A percentile compares a stretch with the other conserved stretches of the same genome.
phyloP scores from a whole-genome alignment of 495 filamentous ascomycete species.

The Collariella sp. region DNA sequence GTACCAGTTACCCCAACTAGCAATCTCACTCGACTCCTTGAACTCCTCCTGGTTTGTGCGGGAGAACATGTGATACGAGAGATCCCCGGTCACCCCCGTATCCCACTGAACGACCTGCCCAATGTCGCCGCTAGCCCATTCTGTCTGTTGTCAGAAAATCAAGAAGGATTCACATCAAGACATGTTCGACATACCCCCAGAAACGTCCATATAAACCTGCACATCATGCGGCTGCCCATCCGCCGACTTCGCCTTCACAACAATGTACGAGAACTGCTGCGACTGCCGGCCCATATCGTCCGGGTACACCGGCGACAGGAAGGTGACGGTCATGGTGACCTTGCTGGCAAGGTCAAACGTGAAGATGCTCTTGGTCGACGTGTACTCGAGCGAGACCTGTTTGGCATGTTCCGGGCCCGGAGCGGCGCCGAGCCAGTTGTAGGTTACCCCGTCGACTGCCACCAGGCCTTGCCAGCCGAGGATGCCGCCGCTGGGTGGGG shows the following conservation, averaged over 20 bases:
- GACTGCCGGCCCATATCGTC: conserved; percentile 79
- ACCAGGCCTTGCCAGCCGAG: conserved; percentile 68
- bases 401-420: conserved; percentile 38
- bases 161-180: not conserved
- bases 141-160: conserved; percentile 30
- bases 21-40: conserved; percentile 59
- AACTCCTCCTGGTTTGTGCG: conserved; percentile 57
- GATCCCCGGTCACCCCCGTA: conserved; percentile 25
- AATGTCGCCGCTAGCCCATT: conserved; percentile 39
- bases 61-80: conserved; percentile 48
- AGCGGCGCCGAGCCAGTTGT: conserved; percentile 58
- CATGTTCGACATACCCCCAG: conserved; percentile 65
- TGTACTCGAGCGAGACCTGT: conserved; percentile 58
- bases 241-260: conserved; percentile 49
- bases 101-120: conserved; percentile 34
- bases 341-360: conserved; percentile 62
- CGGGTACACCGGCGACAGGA: conserved; percentile 82
- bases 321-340: conserved; percentile 66
- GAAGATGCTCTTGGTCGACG: conserved; percentile 80
- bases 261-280: conserved; percentile 79
- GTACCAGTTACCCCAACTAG: conserved; percentile 83
- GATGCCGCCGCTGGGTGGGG: conserved; percentile 56
- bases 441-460: conserved; percentile 43
- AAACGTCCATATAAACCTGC: conserved; percentile 77
- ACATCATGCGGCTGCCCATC: conserved; percentile 56